These are phyloP conservation scores for Termitomyces sp. DNA, from an alignment of 768 basidiomycete genomes.

Conservation along the genomic window DNA sequence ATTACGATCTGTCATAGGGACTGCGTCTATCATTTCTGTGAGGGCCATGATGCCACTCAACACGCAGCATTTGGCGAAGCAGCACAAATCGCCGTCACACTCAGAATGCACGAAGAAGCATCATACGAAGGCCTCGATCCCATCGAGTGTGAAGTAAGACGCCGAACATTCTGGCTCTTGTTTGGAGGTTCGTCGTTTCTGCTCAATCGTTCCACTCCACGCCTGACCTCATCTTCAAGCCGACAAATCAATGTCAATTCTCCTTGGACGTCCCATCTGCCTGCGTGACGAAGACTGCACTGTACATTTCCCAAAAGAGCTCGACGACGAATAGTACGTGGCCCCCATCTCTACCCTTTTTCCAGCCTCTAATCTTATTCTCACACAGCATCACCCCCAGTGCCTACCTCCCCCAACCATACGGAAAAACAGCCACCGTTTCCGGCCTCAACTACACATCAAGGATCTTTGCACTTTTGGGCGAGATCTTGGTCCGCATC, in stretches of 20 bases:
- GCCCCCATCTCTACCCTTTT: slow-evolving; percentile 11
- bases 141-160: slow-evolving; percentile 82
- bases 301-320: slow-evolving; percentile 80
- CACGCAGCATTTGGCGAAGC: slow-evolving; percentile 88
- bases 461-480: slow-evolving; percentile 78
- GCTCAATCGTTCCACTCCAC: background rate
- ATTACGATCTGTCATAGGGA: slow-evolving; percentile 40
- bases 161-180: slow-evolving; percentile 83
- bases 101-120: slow-evolving; percentile 83
- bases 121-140: slow-evolving; percentile 81
- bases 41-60: slow-evolving; percentile 82
- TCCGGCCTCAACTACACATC: slow-evolving; percentile 86
- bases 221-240: slow-evolving; percentile 34
- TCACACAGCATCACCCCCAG: slow-evolving; percentile 70
- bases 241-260: slow-evolving; percentile 86
- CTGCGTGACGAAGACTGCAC: slow-evolving; percentile 90
- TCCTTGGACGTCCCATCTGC: slow-evolving; percentile 80
- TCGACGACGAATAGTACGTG: slow-evolving; percentile 86
- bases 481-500: slow-evolving; percentile 83
- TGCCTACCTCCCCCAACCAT: slow-evolving; percentile 82
- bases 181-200: slow-evolving; percentile 62
- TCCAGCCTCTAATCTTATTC: slow-evolving; percentile 13
- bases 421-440: slow-evolving; percentile 77
- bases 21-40: slow-evolving; percentile 83
- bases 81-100: slow-evolving; percentile 73